phyloP scores from a whole-genome alignment of 1,284 basidiomycete species.

The Malassezia yamatoensis region DNA sequence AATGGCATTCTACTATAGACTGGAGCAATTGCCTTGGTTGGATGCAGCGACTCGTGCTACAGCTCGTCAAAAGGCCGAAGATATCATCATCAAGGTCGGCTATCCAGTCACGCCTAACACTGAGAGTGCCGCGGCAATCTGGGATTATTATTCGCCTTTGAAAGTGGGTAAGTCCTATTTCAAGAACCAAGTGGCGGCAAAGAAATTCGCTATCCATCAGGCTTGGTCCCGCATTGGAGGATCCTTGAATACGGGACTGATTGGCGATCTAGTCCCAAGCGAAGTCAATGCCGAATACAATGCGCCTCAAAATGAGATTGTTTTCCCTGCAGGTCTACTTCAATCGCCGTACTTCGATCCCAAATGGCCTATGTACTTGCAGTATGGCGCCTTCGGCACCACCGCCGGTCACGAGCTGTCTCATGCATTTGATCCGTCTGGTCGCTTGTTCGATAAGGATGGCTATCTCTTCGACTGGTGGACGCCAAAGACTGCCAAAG shows the following conservation, averaged over 20 bases:
- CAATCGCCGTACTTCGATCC: conserved; percentile 82
- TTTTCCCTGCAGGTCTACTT: conserved; percentile 91
- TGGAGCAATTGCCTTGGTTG: conserved; percentile 78
- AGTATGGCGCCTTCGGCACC: conserved; percentile 58
- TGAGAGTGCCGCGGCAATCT: conserved; percentile 51
- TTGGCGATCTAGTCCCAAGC: conserved; percentile 82
- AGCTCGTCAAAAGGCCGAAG: conserved; percentile 76
- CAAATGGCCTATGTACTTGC: conserved; percentile 75
- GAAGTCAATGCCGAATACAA: conserved; percentile 48
- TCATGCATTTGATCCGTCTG: conserved; percentile 88
- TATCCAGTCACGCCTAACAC: conserved; percentile 68
- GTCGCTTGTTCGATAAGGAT: conserved; percentile 57
- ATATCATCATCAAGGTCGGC: conserved; percentile 72
- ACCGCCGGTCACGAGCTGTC: conserved; percentile 49
- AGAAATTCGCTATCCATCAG: conserved; percentile 50
- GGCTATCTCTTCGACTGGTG: conserved; percentile 64
- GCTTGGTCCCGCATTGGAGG: conserved; percentile 68
- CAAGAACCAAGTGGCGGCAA: conserved; percentile 64
- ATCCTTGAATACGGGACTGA: conserved; percentile 57
- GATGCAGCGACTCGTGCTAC: conserved; percentile 69
- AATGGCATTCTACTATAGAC: conserved; percentile 67
- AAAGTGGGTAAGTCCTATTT: conserved; percentile 68
- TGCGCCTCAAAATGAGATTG: conserved; percentile 58
- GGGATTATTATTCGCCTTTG: conserved; percentile 62
- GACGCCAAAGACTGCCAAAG: conserved; percentile 63